These are phyloP conservation scores for Dictyostelium brefeldianum DNA, from an alignment of 78 protist species.

Conservation along the genomic window DNA sequence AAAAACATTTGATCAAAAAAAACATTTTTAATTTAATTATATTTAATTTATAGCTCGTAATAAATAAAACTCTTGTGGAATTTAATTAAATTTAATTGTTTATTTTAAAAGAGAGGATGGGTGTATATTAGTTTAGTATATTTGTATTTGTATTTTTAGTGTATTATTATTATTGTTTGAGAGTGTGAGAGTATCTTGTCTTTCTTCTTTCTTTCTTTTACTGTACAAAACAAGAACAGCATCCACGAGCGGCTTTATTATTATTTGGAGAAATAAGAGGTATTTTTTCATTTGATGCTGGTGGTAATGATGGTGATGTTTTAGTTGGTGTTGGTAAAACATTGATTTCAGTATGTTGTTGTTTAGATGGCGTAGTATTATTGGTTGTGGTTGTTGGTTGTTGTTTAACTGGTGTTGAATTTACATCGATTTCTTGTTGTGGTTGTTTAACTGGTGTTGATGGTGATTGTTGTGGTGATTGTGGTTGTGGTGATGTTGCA, in stretches of 20 bases:
- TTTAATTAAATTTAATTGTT: no score
- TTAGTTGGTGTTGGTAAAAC: constrained; percentile 45
- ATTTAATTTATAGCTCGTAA: no score
- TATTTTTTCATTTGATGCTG: constrained; percentile 1
- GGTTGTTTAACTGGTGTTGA: not conserved
- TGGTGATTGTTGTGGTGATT: not conserved
- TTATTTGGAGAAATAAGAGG: constrained; percentile 27
- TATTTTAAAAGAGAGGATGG: no score
- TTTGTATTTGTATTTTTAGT: not conserved
- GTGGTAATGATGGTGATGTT: constrained; percentile 28
- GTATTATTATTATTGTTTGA: not conserved
- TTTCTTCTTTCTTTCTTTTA: not conserved
- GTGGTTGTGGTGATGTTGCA: constrained; percentile 16
- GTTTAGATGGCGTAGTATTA: not conserved
- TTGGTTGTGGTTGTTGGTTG: not conserved
- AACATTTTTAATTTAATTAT: no score
- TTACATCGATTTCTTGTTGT: constrained; percentile 14
- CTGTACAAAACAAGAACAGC: constrained; percentile 33
- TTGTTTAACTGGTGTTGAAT: constrained; percentile 22
- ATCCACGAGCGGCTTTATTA: not conserved
- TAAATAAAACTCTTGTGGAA: no score
- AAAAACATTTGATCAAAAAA: no score
- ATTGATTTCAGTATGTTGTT: constrained; percentile 20
- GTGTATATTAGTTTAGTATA: no score
- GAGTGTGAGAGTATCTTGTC: not conserved